Conservation (phyloP, 352 stramenopile species). For the Phytophthora pistaciae region DNA sequence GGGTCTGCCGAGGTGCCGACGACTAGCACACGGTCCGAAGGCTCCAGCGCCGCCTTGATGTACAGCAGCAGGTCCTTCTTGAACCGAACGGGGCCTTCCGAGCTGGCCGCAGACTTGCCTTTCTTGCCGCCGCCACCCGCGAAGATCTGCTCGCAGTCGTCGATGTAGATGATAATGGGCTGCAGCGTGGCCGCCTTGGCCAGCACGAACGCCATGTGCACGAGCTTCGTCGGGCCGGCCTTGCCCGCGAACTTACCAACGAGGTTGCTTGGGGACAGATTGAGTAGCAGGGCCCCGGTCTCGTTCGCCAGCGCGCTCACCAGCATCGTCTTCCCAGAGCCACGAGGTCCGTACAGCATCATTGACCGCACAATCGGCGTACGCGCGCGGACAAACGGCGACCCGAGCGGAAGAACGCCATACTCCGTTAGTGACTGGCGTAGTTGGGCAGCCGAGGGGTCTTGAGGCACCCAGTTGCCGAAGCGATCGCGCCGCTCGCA, state of each 20-base stretch:
- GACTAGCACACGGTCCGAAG: slow-evolving; percentile 92
- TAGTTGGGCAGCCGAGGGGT: slow-evolving; percentile 92
- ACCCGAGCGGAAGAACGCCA: slow-evolving; percentile 90
- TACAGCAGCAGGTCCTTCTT: slow-evolving; percentile 96
- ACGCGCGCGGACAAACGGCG: slow-evolving; percentile 72
- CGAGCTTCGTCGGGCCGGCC: slow-evolving; percentile 90
- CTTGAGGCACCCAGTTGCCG: slow-evolving; percentile 91
- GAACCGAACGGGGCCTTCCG: slow-evolving; percentile 89
- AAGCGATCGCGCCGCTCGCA: slow-evolving; percentile 66
- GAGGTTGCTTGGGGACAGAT: slow-evolving; percentile 93
- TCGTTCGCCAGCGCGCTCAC: slow-evolving; percentile 94
- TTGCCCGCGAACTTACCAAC: slow-evolving; percentile 95
- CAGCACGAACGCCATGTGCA: slow-evolving; percentile 96
- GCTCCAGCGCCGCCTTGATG: slow-evolving; percentile 89
- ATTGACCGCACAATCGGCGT: slow-evolving; percentile 89
- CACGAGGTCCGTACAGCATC: slow-evolving; percentile 94
- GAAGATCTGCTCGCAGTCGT: slow-evolving; percentile 94
- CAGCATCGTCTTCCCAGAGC: slow-evolving; percentile 94
- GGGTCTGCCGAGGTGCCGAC: slow-evolving; percentile 91
- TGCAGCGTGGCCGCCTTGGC: slow-evolving; percentile 87
- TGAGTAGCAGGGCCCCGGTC: slow-evolving; percentile 94
- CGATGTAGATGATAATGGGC: slow-evolving; percentile 95
- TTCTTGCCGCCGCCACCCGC: slow-evolving; percentile 80
- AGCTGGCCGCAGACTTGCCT: slow-evolving; percentile 57
- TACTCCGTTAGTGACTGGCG: slow-evolving; percentile 93